Evolutionary conservation across 2,329 filamentous ascomycete genomes (phyloP).

Genomic region (Cordyceps sp.): DNA sequence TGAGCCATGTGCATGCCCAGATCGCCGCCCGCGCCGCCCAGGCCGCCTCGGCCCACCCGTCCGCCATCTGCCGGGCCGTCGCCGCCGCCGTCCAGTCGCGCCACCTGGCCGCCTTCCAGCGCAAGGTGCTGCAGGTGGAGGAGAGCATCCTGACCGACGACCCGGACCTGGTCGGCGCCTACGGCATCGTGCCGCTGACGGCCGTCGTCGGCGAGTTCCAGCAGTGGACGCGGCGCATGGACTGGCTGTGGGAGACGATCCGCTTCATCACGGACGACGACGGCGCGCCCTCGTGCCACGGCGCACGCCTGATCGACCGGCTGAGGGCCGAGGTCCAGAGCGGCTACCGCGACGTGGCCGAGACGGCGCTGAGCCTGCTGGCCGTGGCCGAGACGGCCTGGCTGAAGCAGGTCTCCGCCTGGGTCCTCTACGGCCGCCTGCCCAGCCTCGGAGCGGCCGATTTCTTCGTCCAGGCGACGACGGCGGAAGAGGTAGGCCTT

Average conservation of each 20-base stretch:
- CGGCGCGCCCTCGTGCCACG: constrained; percentile 33
- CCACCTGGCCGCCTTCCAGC: constrained; percentile 68
- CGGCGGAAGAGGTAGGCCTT: constrained; percentile 22
- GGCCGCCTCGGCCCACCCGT: constrained; percentile 56
- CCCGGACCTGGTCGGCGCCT: constrained; percentile 68
- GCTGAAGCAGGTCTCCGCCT: constrained; percentile 78
- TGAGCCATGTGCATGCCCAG: constrained; percentile 63
- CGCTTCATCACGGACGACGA: constrained; percentile 41
- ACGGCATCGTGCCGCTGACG: constrained; percentile 84
- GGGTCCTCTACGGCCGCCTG: constrained; percentile 77
- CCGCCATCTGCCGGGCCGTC: constrained; percentile 74
- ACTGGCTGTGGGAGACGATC: constrained; percentile 67
- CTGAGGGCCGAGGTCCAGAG: constrained; percentile 66
- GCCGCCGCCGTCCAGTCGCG: constrained; percentile 59
- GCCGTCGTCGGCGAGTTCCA: constrained; percentile 70
- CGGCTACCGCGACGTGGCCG: constrained; percentile 74
- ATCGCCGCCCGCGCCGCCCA: constrained; percentile 49
- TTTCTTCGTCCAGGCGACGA: constrained; percentile 58
- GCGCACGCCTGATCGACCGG: constrained; percentile 60
- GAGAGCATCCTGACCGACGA: constrained; percentile 59
- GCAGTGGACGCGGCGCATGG: constrained; percentile 69
- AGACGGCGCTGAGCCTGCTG: constrained; percentile 56
- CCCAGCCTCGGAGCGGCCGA: constrained; percentile 65
- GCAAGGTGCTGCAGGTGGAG: constrained; percentile 74
- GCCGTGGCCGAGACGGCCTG: constrained; percentile 73